Evolutionary conservation across 148 eudicot genomes (phyloP), one percentile per base, ranked within the genome.

Genomic region (Vaccinium myrtillus): DNA sequence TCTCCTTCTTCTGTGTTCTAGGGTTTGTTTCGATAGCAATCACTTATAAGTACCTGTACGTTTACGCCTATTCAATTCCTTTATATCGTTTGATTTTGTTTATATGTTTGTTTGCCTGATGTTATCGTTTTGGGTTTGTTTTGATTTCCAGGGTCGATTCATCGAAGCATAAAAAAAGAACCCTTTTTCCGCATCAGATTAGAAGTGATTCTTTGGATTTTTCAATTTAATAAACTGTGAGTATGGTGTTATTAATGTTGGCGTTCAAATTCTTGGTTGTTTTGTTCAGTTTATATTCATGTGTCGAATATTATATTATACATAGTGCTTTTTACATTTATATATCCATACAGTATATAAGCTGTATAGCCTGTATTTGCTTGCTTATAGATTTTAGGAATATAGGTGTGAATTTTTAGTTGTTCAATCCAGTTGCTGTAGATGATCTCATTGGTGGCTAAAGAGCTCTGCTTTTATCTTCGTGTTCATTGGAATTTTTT

Each of bases 111-210:
- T 56, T 2, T 11, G 51, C 16, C 13, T 56, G 82, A 78, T 54
- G 77, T 4, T 8, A 46, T 39, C 16, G 65, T 25, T 36, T 36
- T 21, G 15, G 15, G 2, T 14, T 79, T 79, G 49, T 54, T 78
- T 78, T 54, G 36, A 49, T 77, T n/a, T 53, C 63, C 53, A 78
- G 81, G 81, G 81, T 78, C 27, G 43, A 15, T 25, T 78, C 43
- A 54, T 78, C 19, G 63, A 78, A 27, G 61, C 39, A 13, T 30
- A 0, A 3, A 78, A 78, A 78, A 53, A 16, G 18, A 0, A 25
- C 39, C 1, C 14, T 5, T 30, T 11, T 50, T 77, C 18, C 0
- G 78, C 23, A 43, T 75, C 78, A 2, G 78, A 46, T 48, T 10
- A 6, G 78, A 36, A 36, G 55, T 77, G 49, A 48, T 23, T 23